Evolutionary conservation across 768 basidiomycete species (phyloP).

Genomic region (Russula olivacea): DNA sequence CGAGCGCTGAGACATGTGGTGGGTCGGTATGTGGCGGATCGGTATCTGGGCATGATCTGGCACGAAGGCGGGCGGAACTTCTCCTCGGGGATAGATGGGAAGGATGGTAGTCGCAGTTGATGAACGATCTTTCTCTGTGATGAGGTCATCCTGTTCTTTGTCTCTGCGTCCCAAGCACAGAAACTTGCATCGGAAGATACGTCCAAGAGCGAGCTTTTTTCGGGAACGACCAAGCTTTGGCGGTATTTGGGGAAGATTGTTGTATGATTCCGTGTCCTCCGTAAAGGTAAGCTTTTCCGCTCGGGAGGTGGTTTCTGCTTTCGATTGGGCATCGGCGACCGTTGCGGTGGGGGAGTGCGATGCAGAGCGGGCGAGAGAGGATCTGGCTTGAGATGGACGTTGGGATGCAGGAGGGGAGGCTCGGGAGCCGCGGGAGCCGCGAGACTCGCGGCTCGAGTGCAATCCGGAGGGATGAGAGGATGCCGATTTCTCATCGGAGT

Average conservation of each 20-base stretch:
- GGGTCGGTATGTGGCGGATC: too few species aligned
- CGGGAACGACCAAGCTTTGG: conserved; percentile 25
- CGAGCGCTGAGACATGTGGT: conserved; percentile 23
- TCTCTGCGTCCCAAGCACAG: conserved; percentile 22
- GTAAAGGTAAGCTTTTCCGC: conserved; percentile 22
- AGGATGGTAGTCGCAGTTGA: conserved; percentile 23
- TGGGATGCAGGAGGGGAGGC: conserved; percentile 11
- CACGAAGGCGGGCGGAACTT: conserved; percentile 11
- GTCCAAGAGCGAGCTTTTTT: conserved; percentile 21
- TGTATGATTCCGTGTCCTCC: conserved; percentile 28
- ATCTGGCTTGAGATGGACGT: conserved; percentile 9
- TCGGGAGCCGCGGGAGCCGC: neutral
- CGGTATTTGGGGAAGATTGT: conserved; percentile 10
- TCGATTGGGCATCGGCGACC: conserved; percentile 20
- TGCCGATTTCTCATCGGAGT: conserved; percentile 18
- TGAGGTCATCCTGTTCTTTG: conserved; percentile 22
- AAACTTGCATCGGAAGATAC: conserved; percentile 7
- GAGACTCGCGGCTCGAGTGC: too few species aligned
- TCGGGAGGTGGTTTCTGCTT: conserved; percentile 5
- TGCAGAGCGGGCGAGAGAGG: conserved; percentile 19
- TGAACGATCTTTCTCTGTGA: conserved; percentile 16
- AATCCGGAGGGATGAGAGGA: neutral
- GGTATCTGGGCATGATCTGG: conserved; percentile 5
- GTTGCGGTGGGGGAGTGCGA: conserved; percentile 24
- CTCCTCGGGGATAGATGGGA: conserved; percentile 24